Evolutionary conservation across 164 flowering plant genomes (phyloP).

Genomic region (Umbilicus rupestris): DNA sequence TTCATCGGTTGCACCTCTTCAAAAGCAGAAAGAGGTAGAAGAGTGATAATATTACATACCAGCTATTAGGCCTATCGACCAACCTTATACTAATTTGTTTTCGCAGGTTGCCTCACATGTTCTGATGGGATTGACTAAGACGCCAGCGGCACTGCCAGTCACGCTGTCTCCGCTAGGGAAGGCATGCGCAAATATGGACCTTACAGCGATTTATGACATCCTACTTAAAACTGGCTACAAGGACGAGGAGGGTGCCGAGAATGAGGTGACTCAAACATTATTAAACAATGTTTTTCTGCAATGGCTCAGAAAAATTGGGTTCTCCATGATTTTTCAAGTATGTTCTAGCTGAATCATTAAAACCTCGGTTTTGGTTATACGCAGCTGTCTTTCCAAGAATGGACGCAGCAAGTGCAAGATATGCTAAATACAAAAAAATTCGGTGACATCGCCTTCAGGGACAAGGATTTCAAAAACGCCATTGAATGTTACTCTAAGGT

Average conservation of each 20-base stretch:
- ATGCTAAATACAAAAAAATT: conserved; percentile 88
- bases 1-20: conserved; percentile 71
- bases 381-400: conserved; percentile 96
- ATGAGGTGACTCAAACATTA: too few species aligned
- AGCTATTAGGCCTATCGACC: too few species aligned
- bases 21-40: conserved; percentile 68
- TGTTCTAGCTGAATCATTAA: too few species aligned
- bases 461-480: conserved; percentile 86
- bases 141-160: conserved; percentile 48
- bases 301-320: too few species aligned
- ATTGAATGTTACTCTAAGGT: conserved; percentile 89
- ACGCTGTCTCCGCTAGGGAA: conserved; percentile 85
- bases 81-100: too few species aligned
- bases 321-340: too few species aligned
- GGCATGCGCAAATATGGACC: conserved; percentile 93
- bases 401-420: conserved; percentile 98
- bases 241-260: conserved; percentile 97
- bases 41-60: neutral
- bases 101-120: conserved; percentile 74
- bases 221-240: conserved; percentile 85
- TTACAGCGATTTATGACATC: conserved; percentile 80
- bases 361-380: conserved; percentile 6
- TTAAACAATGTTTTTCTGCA: too few species aligned
- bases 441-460: conserved; percentile 96
- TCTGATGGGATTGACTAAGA: conserved; percentile 66